Evolutionary conservation across 306 rosid species (phyloP).

Genomic region (barrel medic (Medicago truncatula)): DNA sequence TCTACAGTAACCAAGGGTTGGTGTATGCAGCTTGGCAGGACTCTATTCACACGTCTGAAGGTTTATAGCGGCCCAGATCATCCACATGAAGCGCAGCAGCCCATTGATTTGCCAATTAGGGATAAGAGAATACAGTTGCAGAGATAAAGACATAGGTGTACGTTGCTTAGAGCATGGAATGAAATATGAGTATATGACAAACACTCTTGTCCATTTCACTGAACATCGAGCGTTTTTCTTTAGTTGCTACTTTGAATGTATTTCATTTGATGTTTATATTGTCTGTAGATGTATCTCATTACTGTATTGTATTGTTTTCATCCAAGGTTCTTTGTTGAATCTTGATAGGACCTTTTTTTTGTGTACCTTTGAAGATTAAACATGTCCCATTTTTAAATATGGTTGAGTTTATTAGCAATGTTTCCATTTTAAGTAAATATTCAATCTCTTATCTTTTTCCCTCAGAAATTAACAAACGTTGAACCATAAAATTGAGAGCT

Average conservation of each 20-base stretch:
- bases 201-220: not conserved
- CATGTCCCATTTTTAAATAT: constrained; percentile 11
- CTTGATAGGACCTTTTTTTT: constrained; percentile 20
- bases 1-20: constrained; percentile 33
- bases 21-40: constrained; percentile 89
- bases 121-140: constrained; percentile 78
- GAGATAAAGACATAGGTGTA: constrained; percentile 60
- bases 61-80: constrained; percentile 90
- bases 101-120: constrained; percentile 76
- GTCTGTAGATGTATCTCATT: constrained; percentile 39
- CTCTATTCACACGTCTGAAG: constrained; percentile 89
- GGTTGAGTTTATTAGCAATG: not conserved
- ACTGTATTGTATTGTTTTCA: constrained; percentile 25
- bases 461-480: too few species aligned
- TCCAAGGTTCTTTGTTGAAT: constrained; percentile 30
- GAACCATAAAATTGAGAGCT: too few species aligned
- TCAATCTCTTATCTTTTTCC: too few species aligned
- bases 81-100: constrained; percentile 92
- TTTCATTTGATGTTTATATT: constrained; percentile 45
- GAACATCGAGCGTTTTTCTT: constrained; percentile 29
- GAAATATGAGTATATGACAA: constrained; percentile 15
- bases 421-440: constrained; percentile 9
- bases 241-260: constrained; percentile 32
- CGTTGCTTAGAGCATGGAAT: constrained; percentile 24
- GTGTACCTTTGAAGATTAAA: constrained; percentile 37